A percentile compares a stretch with the other conserved stretches of the same genome.
These are phyloP conservation scores for Rhododendron ferrugineum DNA, from an alignment of 148 eudicot species.

Conservation along the genomic window DNA sequence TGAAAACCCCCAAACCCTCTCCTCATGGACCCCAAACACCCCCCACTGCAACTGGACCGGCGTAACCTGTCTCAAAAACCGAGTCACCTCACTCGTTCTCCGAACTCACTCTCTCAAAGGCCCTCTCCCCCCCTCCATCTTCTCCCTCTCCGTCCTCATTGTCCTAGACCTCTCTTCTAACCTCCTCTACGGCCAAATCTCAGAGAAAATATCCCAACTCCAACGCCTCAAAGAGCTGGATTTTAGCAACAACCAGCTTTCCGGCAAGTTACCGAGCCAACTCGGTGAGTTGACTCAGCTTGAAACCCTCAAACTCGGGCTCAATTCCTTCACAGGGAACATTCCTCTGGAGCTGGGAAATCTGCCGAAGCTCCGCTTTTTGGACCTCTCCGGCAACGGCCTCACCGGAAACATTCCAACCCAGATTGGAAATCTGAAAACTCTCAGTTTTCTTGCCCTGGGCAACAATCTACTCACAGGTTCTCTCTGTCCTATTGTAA, in stretches of 20 bases:
- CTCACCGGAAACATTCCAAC: constrained; percentile 30
- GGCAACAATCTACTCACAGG: constrained; percentile 38
- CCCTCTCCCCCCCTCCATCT: constrained; percentile 22
- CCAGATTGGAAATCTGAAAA: constrained; percentile 24
- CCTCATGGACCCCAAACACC: constrained; percentile 24
- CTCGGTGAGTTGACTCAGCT: constrained; percentile 34
- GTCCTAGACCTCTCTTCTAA: constrained; percentile 35
- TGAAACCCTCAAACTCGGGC: constrained; percentile 31
- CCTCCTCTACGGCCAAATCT: constrained; percentile 20
- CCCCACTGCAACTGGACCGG: constrained; percentile 46
- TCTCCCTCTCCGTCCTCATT: constrained; percentile 25
- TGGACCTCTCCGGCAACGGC: constrained; percentile 39
- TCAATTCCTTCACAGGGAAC: constrained; percentile 29
- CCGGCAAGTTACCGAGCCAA: constrained; percentile 36
- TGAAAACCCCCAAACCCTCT: constrained; percentile 20
- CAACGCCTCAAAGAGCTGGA: constrained; percentile 17
- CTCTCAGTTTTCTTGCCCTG: constrained; percentile 24
- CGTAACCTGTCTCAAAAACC: constrained; percentile 24
- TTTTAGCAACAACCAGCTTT: constrained; percentile 27
- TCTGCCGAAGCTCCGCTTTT: constrained; percentile 9
- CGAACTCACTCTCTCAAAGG: constrained; percentile 27
- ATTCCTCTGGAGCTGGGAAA: constrained; percentile 38
- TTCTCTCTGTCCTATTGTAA: constrained; percentile 19
- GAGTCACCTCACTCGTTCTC: constrained; percentile 33
- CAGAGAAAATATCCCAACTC: constrained; percentile 12